Base-by-base conservation (phyloP, 2,329 filamentous ascomycete genomes). In the Exophiala sp. region DNA sequence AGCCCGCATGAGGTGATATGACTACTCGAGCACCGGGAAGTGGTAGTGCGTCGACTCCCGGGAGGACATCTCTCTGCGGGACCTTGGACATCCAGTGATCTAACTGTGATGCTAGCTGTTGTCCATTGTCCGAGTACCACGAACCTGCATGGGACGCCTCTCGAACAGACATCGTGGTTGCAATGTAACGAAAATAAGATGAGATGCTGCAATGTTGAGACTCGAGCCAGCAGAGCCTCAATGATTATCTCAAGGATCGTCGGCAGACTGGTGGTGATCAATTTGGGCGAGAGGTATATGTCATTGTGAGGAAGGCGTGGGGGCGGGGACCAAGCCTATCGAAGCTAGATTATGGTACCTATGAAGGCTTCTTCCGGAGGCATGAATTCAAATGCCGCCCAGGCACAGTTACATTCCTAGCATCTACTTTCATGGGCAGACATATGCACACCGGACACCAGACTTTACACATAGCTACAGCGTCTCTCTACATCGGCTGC, bases 1-100 rank as follows among this genome's bases (percentile, higher is more conserved):
- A 99, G 57, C 94, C 94, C 55, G 94, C 94, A 71, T 99, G 94
- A 57, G 94, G 94, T 57, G 91, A 91, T 68, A 99, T 96, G 52
- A 99, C 86, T 11, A 94, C 78, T 70, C 90, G 83, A 4, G 91
- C 91, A 32, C 85, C 84, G 1, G 83, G 70, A 1, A 91, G 76
- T 2, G 92, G 94, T 54, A 95, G 65, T 4, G 73, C 69, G 11
- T 81, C 81, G 54, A 85, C 76, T 41, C 80, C 84, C 32, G 86
- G 77, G 5, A 59, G 29, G 5, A 61, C 44, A 38, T 94, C 73
- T 1, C 79, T 78, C 45, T 77, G 70, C 2, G 89, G 87, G 6
- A 96, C 91, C 35, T 80, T 74, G 35, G 74, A 75, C n/a, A 97
- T 79, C 79, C 84, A 96, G 46, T 72, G 71, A 53, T 94, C 83